Base-by-base conservation (phyloP, 2,329 filamentous ascomycete species). In the Sporothrix inflata region DNA sequence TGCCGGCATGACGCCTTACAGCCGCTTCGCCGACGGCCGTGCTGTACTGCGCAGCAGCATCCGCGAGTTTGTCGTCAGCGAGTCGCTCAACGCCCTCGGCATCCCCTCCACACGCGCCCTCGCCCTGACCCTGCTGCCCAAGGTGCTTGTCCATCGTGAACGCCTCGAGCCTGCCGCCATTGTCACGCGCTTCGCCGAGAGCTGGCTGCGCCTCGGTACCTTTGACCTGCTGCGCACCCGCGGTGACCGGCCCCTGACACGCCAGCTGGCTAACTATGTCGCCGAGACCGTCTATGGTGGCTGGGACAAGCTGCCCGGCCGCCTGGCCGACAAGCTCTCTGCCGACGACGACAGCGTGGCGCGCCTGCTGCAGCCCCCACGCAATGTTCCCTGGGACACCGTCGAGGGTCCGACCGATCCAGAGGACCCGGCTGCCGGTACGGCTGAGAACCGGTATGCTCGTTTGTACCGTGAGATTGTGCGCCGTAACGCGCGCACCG, bases 21-120 rank as follows among this genome's bases (percentile, higher is more conserved):
- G 93, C 51, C 91, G 96, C 3, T 99, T 99, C 76, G 96, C 96
- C 30, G 96, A 99, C 80, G 96, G 96, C 40, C 95, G 96, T 79
- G 96, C 96, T 0, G 96, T 99, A 2, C 84, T 99, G 69, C 86
- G 96, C 74, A 97, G 93, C 38, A 97, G 94, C 78, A 97, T 99
- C 76, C 88, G 96, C 74, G 96, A 99, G 83, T 99, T 96, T 77
- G 85, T 99, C 57, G 94, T 97, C 24, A 97, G 92, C 66, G 96
- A 99, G 84, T 90, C 91, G 34, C 87, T 99, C 57, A 89, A 98
- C 79, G 93, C 94, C 0, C 87, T 99, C 1, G 86, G 88, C 0
- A 95, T 99, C 74, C 94, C 95, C 0, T 92, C 90, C 0, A 99
- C 96, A 0, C 86, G 96, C 73, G 96, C 96, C 0, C 83, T 99